A percentile compares a stretch with the other conserved stretches of the same genome.
phyloP scores from a whole-genome alignment of 129 eudicot genomes.

The Kitagawia praeruptora region DNA sequence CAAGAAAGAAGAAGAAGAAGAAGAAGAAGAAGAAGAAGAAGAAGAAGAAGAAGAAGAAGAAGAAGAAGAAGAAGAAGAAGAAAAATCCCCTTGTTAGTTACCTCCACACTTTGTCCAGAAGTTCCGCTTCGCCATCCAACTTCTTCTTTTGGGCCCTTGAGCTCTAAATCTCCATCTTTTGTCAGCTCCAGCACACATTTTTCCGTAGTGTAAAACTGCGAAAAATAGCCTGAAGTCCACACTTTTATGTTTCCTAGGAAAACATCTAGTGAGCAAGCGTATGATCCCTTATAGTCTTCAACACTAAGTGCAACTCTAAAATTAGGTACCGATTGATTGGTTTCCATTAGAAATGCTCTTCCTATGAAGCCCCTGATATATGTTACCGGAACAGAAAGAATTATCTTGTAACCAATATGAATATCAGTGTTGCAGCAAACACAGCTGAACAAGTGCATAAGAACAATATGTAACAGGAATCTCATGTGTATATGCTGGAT shows the following conservation, averaged over 20 bases:
- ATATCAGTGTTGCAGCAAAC: conserved; percentile 42
- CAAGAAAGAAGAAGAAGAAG: neutral
- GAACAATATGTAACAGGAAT: conserved; percentile 28
- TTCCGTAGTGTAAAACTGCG: conserved; percentile 50
- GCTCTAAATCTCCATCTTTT: conserved; percentile 48
- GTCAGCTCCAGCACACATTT: conserved; percentile 55
- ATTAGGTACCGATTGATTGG: conserved; percentile 40
- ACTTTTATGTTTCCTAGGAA: conserved; percentile 69
- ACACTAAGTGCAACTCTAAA: conserved; percentile 60
- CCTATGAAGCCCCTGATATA: conserved; percentile 46
- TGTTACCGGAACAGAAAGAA: conserved; percentile 43
- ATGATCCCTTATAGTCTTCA: conserved; percentile 49
- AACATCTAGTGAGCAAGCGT: conserved; percentile 65
- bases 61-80: too few species aligned
- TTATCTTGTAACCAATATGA: conserved; percentile 45
- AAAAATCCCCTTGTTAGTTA: conserved; percentile 14
- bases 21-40: too few species aligned
- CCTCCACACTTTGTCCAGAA: conserved; percentile 86
- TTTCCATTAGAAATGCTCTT: conserved; percentile 60
- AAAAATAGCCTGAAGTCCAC: conserved; percentile 80
- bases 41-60: too few species aligned
- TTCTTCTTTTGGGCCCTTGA: conserved; percentile 43
- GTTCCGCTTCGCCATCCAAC: conserved; percentile 92
- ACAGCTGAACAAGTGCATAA: conserved; percentile 32
- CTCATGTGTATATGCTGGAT: conserved; percentile 37